phyloP scores from a whole-genome alignment of 2,329 filamentous ascomycete species.

The Xylariaceae sp. region DNA sequence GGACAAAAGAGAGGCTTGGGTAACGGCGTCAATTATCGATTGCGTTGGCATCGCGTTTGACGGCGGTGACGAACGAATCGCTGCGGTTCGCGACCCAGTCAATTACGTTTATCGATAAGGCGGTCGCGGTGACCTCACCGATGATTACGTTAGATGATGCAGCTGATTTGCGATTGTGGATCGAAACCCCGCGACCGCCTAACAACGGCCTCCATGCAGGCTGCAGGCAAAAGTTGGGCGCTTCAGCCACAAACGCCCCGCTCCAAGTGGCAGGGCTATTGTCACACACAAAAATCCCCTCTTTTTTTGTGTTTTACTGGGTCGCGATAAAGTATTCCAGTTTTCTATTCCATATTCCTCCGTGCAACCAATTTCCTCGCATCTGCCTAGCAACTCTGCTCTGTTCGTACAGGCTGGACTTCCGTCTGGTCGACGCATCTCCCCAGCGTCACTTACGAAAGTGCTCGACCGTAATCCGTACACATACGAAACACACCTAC shows the following conservation, averaged over 20 bases:
- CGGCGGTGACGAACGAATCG: neutral
- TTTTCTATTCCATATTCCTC: neutral
- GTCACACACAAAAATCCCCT: neutral
- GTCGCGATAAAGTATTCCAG: neutral
- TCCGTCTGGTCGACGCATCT: neutral
- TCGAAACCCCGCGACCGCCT: neutral
- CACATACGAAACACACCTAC: neutral
- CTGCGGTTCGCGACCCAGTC: neutral
- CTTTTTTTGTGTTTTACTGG: neutral
- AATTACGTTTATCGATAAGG: slow-evolving; percentile 2
- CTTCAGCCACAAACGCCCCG: slow-evolving; percentile 3
- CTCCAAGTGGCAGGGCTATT: neutral
- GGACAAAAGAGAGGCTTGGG: neutral
- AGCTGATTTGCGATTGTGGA: neutral
- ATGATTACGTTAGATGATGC: neutral
- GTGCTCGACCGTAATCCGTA: neutral
- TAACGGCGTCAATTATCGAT: neutral
- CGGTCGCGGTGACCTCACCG: neutral
- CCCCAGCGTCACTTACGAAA: no score
- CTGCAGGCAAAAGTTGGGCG: neutral
- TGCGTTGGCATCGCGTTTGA: neutral
- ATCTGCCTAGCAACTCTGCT: no score
- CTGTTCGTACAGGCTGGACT: neutral
- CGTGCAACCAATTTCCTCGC: no score
- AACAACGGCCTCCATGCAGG: neutral